Evolutionary conservation across 2,329 filamentous ascomycete genomes (phyloP), one percentile per base, ranked within the genome.

Genomic region (Samsoniella hepiali): DNA sequence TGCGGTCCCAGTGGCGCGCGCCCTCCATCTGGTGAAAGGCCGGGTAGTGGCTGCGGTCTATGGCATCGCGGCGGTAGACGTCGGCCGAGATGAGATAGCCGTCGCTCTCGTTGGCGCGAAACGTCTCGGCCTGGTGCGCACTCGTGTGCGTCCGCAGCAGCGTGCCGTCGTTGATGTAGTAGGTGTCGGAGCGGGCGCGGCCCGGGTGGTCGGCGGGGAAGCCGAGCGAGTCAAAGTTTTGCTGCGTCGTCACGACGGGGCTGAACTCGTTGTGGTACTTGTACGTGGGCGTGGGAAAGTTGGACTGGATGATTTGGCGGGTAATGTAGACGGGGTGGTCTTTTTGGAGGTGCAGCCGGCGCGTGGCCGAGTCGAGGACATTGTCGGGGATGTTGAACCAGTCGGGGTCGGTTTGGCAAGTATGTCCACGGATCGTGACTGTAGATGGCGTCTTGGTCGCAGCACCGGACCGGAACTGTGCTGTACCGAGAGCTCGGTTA

Each of bases 1-100:
- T 81, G 10, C 91, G 85, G 72, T 95, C 90, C 94, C 95, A 99
- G 61, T 93, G 89, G 69, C 90, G 84, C 9, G 94, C 94, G 13
- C 93, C 94, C 75, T 99, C 95, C 93, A 98, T 98, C 78, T 99
- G 95, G 77, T 99, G 95, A 76, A 99, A 99, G 64, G 96, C 87
- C 0, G 95, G 95, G 77, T 98, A 98, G 77, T 99, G 95, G 69
- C 89, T 95, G 63, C 91, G 87, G 77, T 99, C 95, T 71, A 99
- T 90, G 63, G 94, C 93, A 84, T 99, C 95, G 67, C 95, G 85
- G 50, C 95, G 87, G 76, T 98, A 99, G 22, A 99, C 95, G 74
- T 99, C 95, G 31, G 94, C 95, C 64, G 90, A 90, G 73, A 99
- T 91, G 40, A 96, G 89, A 74, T 93, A 99, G 3, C 94, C 95